Base-by-base conservation (phyloP, 805 yeast species). In the Saccharomycopsis malanga region DNA sequence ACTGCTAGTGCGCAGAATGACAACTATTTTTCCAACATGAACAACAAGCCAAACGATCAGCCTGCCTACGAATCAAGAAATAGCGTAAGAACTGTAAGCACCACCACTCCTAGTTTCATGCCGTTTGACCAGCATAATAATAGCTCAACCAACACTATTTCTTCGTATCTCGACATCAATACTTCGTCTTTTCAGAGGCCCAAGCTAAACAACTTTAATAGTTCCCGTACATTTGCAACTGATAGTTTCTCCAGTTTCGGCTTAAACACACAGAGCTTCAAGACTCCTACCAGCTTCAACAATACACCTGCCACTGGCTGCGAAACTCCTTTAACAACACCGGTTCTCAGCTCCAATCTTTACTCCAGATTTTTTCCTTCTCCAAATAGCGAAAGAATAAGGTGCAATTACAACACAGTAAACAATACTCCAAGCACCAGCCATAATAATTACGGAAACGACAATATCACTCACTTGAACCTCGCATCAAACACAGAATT, bases 331-430 rank as follows among this genome's bases (percentile, higher is more conserved):
- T 14, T 45, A n/a, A 34, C 52, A 3, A 51, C 52, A 6, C 54
- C 54, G 18, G 32, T 42, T 22, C 40, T 51, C 15, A 45, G 45
- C 35, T 41, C 47, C 17, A 48, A 50, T 34, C n/a, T 39, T 29
- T 35, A 48, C 22, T 48, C 52, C 9, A 34, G 53, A 34, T 51
- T 51, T 32, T 51, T 51, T 23, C 54, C 54, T 10, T 48, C 52
- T 22, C 54, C 54, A 6, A 45, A 23, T 9, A 51, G 54, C 40
- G 54, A 51, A 37, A 30, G 54, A 29, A 25, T 43, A 12, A 42
- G 44, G 15, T 27, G 37, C 9, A 30, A 24, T 18, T 9, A 20
- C 37, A 44, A 36, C 29, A 37, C 48, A 14, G 34, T 39, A 5
- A 23, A 38, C 20, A 43, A 35, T 37, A 43, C 47, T 14, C 44